Percentiles rank a stretch among this genome's conserved stretches.
Evolutionary conservation across 306 rosid species (phyloP).

Genomic region (Sphenostylis stenocarpa): DNA sequence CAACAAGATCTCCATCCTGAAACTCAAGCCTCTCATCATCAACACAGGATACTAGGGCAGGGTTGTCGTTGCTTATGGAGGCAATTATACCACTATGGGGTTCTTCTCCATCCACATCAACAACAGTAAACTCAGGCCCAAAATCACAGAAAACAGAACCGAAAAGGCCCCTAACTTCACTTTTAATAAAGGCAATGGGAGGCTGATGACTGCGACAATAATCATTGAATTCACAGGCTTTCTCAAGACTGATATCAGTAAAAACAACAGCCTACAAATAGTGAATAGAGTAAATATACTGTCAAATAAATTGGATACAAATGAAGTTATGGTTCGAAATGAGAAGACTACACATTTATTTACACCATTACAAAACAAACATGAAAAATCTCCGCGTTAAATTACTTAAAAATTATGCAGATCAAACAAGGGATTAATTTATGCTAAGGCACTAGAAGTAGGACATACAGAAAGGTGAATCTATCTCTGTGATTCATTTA

Average conservation of each 20-base stretch:
- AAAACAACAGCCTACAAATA: constrained; percentile 79
- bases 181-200: constrained; percentile 79
- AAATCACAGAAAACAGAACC: constrained; percentile 94
- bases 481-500: not conserved
- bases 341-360: not conserved
- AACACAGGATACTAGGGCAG: constrained; percentile 74
- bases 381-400: not conserved
- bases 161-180: constrained; percentile 97
- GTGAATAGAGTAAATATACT: not conserved
- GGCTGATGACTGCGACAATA: constrained; percentile 88
- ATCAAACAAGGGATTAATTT: not conserved
- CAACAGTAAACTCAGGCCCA: constrained; percentile 89
- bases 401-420: not conserved
- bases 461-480: not conserved
- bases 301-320: not conserved
- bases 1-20: constrained; percentile 93
- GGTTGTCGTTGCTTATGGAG: constrained; percentile 77
- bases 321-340: not conserved
- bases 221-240: constrained; percentile 74
- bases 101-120: constrained; percentile 90
- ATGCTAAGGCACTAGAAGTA: not conserved
- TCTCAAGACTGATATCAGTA: constrained; percentile 64
- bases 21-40: constrained; percentile 94
- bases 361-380: not conserved
- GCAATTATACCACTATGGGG: constrained; percentile 86